A percentile compares a stretch with the other conserved stretches of the same genome.
Evolutionary conservation across 1,284 basidiomycete genomes (phyloP).

Genomic region (Ustilago xerochloae): DNA sequence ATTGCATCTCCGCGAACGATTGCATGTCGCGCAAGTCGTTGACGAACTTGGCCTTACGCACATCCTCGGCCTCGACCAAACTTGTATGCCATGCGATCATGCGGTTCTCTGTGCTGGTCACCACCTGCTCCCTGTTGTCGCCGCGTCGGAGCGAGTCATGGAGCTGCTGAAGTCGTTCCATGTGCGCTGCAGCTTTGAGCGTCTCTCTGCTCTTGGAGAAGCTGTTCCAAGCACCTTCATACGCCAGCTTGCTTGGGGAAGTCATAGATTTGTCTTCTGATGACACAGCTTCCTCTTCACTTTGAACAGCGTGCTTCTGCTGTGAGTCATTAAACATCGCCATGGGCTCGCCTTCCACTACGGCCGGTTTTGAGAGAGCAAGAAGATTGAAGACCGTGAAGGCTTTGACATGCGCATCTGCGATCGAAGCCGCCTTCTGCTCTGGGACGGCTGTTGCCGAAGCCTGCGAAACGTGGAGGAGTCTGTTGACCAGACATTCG

Average conservation of each 20-base stretch:
- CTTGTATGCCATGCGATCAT: slow-evolving; percentile 56
- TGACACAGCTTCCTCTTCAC: background rate
- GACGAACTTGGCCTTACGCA: slow-evolving; percentile 41
- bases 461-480: slow-evolving; percentile 5
- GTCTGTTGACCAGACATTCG: slow-evolving; percentile 53
- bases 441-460: background rate
- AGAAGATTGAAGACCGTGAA: slow-evolving; percentile 49
- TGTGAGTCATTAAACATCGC: slow-evolving; percentile 22
- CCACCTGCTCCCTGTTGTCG: slow-evolving; percentile 45
- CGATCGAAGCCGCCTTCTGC: background rate
- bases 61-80: slow-evolving; percentile 43
- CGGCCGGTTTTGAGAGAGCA: slow-evolving; percentile 30
- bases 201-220: slow-evolving; percentile 49
- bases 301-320: slow-evolving; percentile 3
- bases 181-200: slow-evolving; percentile 49
- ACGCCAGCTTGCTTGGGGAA: background rate
- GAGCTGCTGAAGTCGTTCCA: slow-evolving; percentile 54
- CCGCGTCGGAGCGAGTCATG: slow-evolving; percentile 38
- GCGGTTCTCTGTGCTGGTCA: slow-evolving; percentile 44
- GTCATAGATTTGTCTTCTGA: background rate
- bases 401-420: slow-evolving; percentile 19
- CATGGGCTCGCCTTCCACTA: slow-evolving; percentile 37
- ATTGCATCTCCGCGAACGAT: slow-evolving; percentile 44
- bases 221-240: slow-evolving; percentile 39
- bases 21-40: slow-evolving; percentile 58